phyloP scores from a whole-genome alignment of 106 monocot species.

The Cymbidium sinense region DNA sequence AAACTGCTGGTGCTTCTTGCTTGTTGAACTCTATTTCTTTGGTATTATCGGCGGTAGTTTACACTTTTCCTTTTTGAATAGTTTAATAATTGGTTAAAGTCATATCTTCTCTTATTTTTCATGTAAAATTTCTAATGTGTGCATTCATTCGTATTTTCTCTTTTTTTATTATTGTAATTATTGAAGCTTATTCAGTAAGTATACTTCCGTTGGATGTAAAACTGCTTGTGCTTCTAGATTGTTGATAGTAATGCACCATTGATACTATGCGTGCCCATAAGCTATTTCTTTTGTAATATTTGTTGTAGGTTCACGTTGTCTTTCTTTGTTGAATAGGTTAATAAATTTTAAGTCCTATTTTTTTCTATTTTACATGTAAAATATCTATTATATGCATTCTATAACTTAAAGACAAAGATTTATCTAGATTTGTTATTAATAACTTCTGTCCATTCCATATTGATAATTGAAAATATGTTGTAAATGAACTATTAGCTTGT shows the following conservation, averaged over 20 bases:
- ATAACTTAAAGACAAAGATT: neutral
- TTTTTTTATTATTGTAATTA: too few relatives aligned
- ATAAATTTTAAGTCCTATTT: neutral
- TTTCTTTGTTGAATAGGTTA: neutral
- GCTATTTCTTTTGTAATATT: neutral
- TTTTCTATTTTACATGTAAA: neutral
- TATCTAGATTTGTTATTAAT: neutral
- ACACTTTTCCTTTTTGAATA: too few relatives aligned
- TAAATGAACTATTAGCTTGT: neutral
- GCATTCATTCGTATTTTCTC: too few relatives aligned
- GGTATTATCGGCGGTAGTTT: too few relatives aligned
- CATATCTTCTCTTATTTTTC: too few relatives aligned
- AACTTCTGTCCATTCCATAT: neutral
- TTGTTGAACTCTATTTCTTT: neutral
- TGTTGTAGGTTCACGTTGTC: neutral
- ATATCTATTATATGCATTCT: neutral
- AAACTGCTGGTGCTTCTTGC: neutral
- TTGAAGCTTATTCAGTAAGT: too few relatives aligned
- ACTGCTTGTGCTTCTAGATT: too few relatives aligned
- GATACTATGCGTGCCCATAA: neutral
- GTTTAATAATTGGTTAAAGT: too few relatives aligned
- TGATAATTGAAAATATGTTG: neutral
- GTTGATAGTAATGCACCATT: neutral
- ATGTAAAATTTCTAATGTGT: too few relatives aligned
- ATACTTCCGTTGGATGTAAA: too few relatives aligned